phyloP scores from a whole-genome alignment of 164 flowering plant genomes.

The Warburgia ugandensis region DNA sequence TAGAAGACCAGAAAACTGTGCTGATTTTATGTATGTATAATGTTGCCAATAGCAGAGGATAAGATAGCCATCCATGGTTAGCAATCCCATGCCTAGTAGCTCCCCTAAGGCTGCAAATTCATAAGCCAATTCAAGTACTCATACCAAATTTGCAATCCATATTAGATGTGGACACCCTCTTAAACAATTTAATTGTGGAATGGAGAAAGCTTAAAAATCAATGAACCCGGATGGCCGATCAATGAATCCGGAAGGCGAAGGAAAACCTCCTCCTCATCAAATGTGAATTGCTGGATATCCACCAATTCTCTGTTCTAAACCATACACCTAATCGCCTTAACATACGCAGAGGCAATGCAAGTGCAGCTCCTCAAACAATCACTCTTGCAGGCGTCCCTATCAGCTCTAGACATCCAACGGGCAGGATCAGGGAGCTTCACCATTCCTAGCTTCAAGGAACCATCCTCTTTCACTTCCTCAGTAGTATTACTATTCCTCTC shows the following conservation, averaged over 20 bases:
- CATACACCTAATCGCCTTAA: neutral
- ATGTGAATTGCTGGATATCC: neutral
- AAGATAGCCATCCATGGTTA: neutral
- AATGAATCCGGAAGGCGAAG: neutral
- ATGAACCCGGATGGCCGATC: too few species aligned
- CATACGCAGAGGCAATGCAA: neutral
- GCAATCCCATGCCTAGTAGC: neutral
- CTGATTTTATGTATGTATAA: neutral
- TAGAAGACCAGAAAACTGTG: neutral
- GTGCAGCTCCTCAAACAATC: neutral
- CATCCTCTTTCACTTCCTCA: neutral
- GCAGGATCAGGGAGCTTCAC: constrained; percentile 27
- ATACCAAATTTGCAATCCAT: neutral
- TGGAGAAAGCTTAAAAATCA: neutral
- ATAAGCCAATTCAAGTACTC: too few species aligned
- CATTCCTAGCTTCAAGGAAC: constrained; percentile 2
- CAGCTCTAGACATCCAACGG: neutral
- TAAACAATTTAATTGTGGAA: neutral
- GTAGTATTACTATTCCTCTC: neutral
- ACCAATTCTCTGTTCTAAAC: neutral
- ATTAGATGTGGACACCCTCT: neutral
- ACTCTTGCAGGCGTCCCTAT: neutral
- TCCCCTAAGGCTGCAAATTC: neutral
- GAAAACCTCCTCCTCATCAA: neutral
- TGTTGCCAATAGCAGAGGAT: neutral